Percentiles rank a stretch among this genome's conserved stretches.
These are phyloP conservation scores for Amanita fuliginea DNA, from an alignment of 768 basidiomycete genomes.

Conservation along the genomic window DNA sequence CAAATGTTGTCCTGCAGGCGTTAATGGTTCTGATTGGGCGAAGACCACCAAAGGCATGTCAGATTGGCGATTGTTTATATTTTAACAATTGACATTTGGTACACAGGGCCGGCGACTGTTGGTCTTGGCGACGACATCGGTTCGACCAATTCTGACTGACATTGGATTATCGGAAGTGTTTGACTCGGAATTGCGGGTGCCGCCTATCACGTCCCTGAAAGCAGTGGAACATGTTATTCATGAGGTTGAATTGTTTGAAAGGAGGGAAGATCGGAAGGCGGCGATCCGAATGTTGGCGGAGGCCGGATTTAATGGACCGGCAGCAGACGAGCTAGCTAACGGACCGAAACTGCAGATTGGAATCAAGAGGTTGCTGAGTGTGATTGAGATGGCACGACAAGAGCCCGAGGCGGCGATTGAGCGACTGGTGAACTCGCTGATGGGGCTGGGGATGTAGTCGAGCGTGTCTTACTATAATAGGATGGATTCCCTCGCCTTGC, in stretches of 20 bases:
- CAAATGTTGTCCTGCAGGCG: conserved; percentile 86
- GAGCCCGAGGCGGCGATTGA: conserved; percentile 79
- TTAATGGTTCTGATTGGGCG: conserved; percentile 81
- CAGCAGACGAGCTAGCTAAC: conserved; percentile 28
- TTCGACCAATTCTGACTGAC: conserved; percentile 75
- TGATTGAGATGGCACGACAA: conserved; percentile 95
- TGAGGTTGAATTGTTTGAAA: conserved; percentile 69
- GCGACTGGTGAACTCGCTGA: conserved; percentile 51
- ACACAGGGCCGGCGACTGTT: conserved; percentile 80
- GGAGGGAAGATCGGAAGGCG: conserved; percentile 38
- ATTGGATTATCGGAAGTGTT: conserved; percentile 86
- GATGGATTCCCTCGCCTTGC: not conserved
- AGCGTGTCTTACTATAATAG: conserved; percentile 1
- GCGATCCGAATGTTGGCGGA: conserved; percentile 60
- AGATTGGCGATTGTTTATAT: conserved; percentile 1
- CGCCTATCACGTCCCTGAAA: conserved; percentile 62
- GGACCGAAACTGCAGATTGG: conserved; percentile 61
- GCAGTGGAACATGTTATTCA: conserved; percentile 69
- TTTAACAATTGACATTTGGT: conserved; percentile 1
- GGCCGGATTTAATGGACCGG: conserved; percentile 54
- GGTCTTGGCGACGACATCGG: conserved; percentile 86
- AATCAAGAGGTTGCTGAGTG: conserved; percentile 85
- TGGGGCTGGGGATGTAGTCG: conserved; percentile 35
- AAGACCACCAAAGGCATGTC: conserved; percentile 82
- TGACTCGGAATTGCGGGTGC: conserved; percentile 77